These are phyloP conservation scores for Lithohypha guttulata DNA, from an alignment of 2,329 filamentous ascomycete genomes.

Conservation along the genomic window DNA sequence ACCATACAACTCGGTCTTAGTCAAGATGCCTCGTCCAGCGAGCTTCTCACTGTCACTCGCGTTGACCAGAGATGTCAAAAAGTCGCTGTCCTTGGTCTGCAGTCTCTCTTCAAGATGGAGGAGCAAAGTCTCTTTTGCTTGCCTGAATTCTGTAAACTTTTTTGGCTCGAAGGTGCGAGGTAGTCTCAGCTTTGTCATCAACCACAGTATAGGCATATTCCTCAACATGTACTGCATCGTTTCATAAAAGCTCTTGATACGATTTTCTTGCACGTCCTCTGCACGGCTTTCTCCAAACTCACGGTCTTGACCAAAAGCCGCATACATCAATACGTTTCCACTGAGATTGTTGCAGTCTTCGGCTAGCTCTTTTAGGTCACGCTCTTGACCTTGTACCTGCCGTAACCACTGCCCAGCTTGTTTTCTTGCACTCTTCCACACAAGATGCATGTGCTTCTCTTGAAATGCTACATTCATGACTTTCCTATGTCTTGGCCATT, in stretches of 20 bases:
- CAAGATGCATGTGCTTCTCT: slow-evolving; percentile 31
- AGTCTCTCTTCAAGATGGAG: not conserved
- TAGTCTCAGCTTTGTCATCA: not conserved
- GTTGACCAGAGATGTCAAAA: not conserved
- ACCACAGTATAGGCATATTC: not conserved
- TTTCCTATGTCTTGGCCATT: slow-evolving; percentile 37
- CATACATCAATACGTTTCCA: not conserved
- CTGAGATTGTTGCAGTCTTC: not conserved
- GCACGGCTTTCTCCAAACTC: not conserved
- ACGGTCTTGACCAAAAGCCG: not conserved
- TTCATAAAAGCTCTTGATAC: not conserved
- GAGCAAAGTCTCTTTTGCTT: not conserved
- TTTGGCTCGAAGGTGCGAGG: slow-evolving; percentile 11
- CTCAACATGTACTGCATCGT: not conserved
- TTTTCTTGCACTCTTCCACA: slow-evolving; percentile 29
- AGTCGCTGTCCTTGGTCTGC: not conserved
- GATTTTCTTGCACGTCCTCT: not conserved
- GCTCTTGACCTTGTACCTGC: slow-evolving; percentile 14
- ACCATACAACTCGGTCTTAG: slow-evolving; percentile 32
- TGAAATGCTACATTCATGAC: slow-evolving; percentile 35
- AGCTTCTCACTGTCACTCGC: slow-evolving; percentile 3
- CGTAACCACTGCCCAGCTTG: slow-evolving; percentile 27
- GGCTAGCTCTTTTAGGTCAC: slow-evolving; percentile 8
- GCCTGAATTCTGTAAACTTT: not conserved
- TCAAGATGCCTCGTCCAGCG: slow-evolving; percentile 14